Evolutionary conservation across 2,329 filamentous ascomycete species (phyloP).

Genomic region (Hypoxylon sp.): DNA sequence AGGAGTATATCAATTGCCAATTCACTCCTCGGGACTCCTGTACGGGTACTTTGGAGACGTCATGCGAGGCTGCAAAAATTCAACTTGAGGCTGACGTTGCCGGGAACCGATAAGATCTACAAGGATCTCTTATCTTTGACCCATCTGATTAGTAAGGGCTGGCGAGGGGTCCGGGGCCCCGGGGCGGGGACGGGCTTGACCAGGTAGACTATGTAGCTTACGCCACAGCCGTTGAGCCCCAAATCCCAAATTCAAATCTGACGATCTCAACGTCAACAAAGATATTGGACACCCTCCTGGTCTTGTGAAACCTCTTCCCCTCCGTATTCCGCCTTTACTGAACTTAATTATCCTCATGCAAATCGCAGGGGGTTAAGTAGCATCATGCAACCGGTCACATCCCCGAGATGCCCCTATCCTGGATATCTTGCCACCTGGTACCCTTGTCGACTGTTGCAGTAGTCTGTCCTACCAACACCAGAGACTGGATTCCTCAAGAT

Average conservation of each 20-base stretch:
- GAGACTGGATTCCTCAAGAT: slow-evolving; percentile 17
- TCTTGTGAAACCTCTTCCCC: slow-evolving; percentile 22
- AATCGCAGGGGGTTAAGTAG: slow-evolving; percentile 20
- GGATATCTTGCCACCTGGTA: slow-evolving; percentile 39
- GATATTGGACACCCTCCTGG: slow-evolving; percentile 7
- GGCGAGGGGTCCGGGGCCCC: slow-evolving; percentile 24
- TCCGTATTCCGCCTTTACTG: slow-evolving; percentile 29
- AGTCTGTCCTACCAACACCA: slow-evolving; percentile 31
- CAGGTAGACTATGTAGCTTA: slow-evolving; percentile 19
- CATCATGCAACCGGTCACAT: slow-evolving; percentile 31
- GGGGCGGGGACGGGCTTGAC: not conserved
- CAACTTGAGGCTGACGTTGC: slow-evolving; percentile 37
- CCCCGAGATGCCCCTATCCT: slow-evolving; percentile 33
- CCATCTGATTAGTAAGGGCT: slow-evolving; percentile 26
- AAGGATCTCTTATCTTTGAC: slow-evolving; percentile 30
- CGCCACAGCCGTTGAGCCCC: slow-evolving; percentile 39
- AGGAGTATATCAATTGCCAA: not conserved
- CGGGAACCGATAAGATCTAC: slow-evolving; percentile 27
- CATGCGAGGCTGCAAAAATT: slow-evolving; percentile 40
- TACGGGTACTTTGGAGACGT: slow-evolving; percentile 22
- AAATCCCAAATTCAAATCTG: slow-evolving; percentile 17
- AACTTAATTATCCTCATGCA: slow-evolving; percentile 23
- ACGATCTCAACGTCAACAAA: slow-evolving; percentile 30
- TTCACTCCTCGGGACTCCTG: too few relatives aligned
- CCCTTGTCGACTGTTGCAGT: slow-evolving; percentile 22